A percentile compares a stretch with the other conserved stretches of the same genome.
Evolutionary conservation across 371 early-diverging fungal genomes (phyloP).

Genomic region (Haplosporangium sp.): DNA sequence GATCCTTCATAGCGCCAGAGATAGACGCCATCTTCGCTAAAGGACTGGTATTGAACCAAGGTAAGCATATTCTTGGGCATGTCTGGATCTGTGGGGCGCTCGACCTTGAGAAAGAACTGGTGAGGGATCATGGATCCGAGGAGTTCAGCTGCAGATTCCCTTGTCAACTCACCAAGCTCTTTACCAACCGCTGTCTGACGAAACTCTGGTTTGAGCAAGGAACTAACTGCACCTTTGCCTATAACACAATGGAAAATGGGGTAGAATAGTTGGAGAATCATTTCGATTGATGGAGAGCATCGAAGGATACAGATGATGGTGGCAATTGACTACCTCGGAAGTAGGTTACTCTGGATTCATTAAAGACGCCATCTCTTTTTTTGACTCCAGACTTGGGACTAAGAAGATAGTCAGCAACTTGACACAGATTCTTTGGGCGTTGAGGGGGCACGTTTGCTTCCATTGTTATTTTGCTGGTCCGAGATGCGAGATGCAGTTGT

Average conservation of each 20-base stretch:
- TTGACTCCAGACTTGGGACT: constrained; percentile 78
- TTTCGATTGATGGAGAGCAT: background rate
- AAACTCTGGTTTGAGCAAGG: constrained; percentile 81
- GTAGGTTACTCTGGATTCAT: constrained; percentile 91
- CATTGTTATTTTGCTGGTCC: constrained; percentile 23
- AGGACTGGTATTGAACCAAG: constrained; percentile 75
- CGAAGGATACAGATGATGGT: background rate
- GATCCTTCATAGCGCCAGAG: constrained; percentile 97
- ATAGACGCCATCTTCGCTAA: constrained; percentile 89
- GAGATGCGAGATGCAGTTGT: constrained; percentile 28
- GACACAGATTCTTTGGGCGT: constrained; percentile 70
- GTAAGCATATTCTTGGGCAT: constrained; percentile 66
- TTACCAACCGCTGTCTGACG: constrained; percentile 64
- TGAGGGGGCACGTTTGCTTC: constrained; percentile 41
- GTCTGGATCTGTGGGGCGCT: constrained; percentile 70
- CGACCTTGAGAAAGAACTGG: constrained; percentile 81
- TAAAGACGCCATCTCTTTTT: constrained; percentile 87
- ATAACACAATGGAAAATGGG: background rate
- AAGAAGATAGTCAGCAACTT: constrained; percentile 74
- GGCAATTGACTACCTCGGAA: constrained; percentile 79
- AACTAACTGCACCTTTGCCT: constrained; percentile 92
- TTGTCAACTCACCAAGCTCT: constrained; percentile 62
- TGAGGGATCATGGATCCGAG: constrained; percentile 75
- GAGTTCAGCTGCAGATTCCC: constrained; percentile 76
- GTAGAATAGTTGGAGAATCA: background rate